These are phyloP conservation scores for Yamadazyma takamatsuzukensis DNA, from an alignment of 805 yeast genomes.

Conservation along the genomic window DNA sequence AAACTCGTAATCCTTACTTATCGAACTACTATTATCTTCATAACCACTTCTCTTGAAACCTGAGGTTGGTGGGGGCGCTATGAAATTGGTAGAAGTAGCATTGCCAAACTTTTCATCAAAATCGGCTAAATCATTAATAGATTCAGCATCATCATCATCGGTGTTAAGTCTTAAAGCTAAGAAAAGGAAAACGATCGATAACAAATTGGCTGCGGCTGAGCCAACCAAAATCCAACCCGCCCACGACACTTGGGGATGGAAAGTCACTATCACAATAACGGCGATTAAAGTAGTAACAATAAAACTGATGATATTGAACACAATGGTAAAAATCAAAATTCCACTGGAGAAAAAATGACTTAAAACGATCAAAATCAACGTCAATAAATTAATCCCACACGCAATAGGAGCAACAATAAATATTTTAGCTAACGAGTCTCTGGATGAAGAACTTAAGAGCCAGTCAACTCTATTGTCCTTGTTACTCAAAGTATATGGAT, in stretches of 20 bases:
- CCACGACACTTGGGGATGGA: slow-evolving; percentile 67
- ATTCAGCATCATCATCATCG: slow-evolving; percentile 11
- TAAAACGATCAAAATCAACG: slow-evolving; percentile 19
- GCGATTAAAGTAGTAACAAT: slow-evolving; percentile 52
- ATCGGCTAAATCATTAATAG: slow-evolving; percentile 12
- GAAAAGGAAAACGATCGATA: slow-evolving; percentile 49
- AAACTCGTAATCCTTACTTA: slow-evolving; percentile 23
- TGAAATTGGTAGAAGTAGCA: slow-evolving; percentile 10
- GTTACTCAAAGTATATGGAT: slow-evolving; percentile 40
- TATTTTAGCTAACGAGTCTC: slow-evolving; percentile 52
- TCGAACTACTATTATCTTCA: slow-evolving; percentile 16
- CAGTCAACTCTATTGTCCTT: slow-evolving; percentile 36
- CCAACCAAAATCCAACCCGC: slow-evolving; percentile 71
- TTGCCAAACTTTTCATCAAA: slow-evolving; percentile 20
- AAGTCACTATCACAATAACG: slow-evolving; percentile 52
- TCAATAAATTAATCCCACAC: slow-evolving; percentile 53
- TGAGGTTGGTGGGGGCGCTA: slow-evolving; percentile 10
- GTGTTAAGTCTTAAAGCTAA: slow-evolving; percentile 25
- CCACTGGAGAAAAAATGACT: slow-evolving; percentile 23
- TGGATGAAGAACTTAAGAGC: slow-evolving; percentile 42
- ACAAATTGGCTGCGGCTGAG: slow-evolving; percentile 54
- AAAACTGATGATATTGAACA: slow-evolving; percentile 48
- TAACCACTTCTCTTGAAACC: slow-evolving; percentile 6
- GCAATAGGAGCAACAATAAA: slow-evolving; percentile 65
- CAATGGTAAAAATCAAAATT: slow-evolving; percentile 35